A percentile compares a stretch with the other conserved stretches of the same genome.
These are phyloP conservation scores for Saccharomycopsis lassenensis DNA, from an alignment of 805 yeast species.

Conservation along the genomic window DNA sequence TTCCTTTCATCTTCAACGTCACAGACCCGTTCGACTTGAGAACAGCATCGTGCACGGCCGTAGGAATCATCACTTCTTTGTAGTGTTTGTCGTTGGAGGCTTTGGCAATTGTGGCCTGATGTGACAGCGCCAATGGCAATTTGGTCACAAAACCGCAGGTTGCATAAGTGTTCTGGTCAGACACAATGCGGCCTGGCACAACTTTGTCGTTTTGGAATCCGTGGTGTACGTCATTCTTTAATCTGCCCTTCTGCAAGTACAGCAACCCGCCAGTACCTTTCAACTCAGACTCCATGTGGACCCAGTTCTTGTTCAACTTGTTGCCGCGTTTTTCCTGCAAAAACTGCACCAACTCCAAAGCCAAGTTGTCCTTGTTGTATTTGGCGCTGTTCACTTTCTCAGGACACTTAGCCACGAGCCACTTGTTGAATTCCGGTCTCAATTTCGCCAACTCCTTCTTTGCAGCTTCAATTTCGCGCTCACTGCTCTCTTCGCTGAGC, in stretches of 20 bases:
- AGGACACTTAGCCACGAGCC: conserved; percentile 44
- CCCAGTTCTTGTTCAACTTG: conserved; percentile 3
- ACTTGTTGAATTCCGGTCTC: conserved; percentile 42
- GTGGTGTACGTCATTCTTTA: conserved; percentile 53
- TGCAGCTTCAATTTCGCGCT: conserved; percentile 24
- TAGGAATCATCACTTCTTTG: conserved; percentile 35
- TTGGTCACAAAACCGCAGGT: conserved; percentile 45
- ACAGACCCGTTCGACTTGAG: conserved; percentile 30
- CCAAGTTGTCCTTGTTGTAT: conserved; percentile 25
- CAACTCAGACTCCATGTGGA: conserved; percentile 21
- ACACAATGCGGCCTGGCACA: conserved; percentile 58
- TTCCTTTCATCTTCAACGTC: conserved; percentile 16
- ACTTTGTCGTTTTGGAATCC: conserved; percentile 46
- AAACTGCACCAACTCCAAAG: conserved; percentile 31
- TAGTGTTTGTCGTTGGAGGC: conserved; percentile 29
- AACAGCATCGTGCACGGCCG: conserved; percentile 29
- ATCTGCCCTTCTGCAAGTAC: conserved; percentile 56
- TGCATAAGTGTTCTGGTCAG: conserved; percentile 34
- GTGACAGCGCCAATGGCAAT: conserved; percentile 23
- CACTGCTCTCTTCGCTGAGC: conserved; percentile 11
- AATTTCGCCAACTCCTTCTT: conserved; percentile 34
- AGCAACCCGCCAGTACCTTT: conserved; percentile 73
- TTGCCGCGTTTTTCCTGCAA: conserved; percentile 22
- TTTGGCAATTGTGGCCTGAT: conserved; percentile 27
- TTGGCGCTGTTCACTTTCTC: conserved; percentile 25